phyloP scores from a whole-genome alignment of 768 basidiomycete species.

The Lyophyllum semitale region DNA sequence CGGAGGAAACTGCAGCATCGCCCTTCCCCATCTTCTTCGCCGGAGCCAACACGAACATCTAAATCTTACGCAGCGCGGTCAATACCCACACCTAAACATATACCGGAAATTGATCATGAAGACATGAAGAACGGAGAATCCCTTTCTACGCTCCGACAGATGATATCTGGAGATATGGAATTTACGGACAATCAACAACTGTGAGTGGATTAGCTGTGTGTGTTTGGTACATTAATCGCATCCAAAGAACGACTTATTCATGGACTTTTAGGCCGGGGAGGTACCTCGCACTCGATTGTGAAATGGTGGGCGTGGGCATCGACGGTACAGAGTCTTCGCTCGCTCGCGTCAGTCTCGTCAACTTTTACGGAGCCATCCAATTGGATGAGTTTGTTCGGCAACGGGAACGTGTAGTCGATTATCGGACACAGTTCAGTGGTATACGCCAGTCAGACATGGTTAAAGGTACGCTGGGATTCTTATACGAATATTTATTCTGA shows the following conservation, averaged over 20 bases:
- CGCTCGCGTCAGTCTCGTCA: constrained; percentile 88
- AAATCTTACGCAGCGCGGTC: constrained; percentile 1
- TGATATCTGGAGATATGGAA: constrained; percentile 52
- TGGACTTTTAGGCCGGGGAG: constrained; percentile 54
- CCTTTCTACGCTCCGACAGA: constrained; percentile 43
- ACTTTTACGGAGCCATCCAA: constrained; percentile 78
- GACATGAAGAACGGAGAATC: constrained; percentile 52
- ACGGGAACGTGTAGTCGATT: constrained; percentile 88
- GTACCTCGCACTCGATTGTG: constrained; percentile 89
- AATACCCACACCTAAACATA: neutral
- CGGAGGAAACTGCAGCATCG: constrained; percentile 30
- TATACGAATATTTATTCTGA: neutral
- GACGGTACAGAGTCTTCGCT: constrained; percentile 80
- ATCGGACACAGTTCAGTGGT: constrained; percentile 88
- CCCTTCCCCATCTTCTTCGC: constrained; percentile 8
- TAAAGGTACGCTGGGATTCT: constrained; percentile 44
- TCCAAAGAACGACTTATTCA: constrained; percentile 1
- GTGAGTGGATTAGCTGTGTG: constrained; percentile 36
- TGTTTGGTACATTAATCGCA: constrained; percentile 1
- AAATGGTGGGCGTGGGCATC: constrained; percentile 97
- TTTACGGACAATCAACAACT: constrained; percentile 40
- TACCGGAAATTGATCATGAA: constrained; percentile 2
- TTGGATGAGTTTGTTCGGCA: constrained; percentile 88
- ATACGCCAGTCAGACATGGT: constrained; percentile 76
- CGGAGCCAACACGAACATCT: constrained; percentile 1